Evolutionary conservation across 176 grass and related monocot genomes (phyloP).

Genomic region (Juncus inflexus): DNA sequence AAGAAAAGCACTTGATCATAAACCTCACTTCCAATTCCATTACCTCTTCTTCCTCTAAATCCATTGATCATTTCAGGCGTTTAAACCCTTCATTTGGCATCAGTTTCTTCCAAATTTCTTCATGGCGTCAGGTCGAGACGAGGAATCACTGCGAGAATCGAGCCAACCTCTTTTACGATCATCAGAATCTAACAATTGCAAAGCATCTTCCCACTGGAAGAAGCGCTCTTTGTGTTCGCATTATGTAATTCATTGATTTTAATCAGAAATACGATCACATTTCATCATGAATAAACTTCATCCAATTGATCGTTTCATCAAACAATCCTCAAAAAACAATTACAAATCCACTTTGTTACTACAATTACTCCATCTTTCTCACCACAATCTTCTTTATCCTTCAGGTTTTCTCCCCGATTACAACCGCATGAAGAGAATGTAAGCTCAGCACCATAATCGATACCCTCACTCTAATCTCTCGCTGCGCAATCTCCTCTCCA

Average conservation of each 20-base stretch:
- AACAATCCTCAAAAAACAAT: neutral
- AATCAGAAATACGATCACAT: neutral
- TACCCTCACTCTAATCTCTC: too few relatives aligned
- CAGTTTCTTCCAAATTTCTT: neutral
- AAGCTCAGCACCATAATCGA: too few relatives aligned
- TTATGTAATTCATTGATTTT: too few relatives aligned
- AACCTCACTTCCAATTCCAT: too few relatives aligned
- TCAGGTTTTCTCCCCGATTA: too few relatives aligned
- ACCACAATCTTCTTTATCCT: neutral
- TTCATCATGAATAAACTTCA: neutral
- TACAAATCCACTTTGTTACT: neutral
- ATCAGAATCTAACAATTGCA: neutral
- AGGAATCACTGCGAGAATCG: neutral
- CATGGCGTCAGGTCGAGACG: conserved; percentile 9
- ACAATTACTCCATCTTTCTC: neutral
- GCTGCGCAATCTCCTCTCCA: too few relatives aligned
- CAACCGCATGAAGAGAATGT: too few relatives aligned
- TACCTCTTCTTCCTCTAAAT: too few relatives aligned
- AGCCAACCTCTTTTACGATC: conserved; percentile 5
- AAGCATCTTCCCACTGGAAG: conserved; percentile 22
- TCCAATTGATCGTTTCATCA: neutral
- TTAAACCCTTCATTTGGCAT: neutral
- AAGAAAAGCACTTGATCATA: too few relatives aligned
- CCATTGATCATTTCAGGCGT: too few relatives aligned
- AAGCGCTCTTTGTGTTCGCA: conserved; percentile 4